These are phyloP conservation scores for Globisporangium sylvaticum DNA, from an alignment of 352 stramenopile genomes.

Conservation along the genomic window DNA sequence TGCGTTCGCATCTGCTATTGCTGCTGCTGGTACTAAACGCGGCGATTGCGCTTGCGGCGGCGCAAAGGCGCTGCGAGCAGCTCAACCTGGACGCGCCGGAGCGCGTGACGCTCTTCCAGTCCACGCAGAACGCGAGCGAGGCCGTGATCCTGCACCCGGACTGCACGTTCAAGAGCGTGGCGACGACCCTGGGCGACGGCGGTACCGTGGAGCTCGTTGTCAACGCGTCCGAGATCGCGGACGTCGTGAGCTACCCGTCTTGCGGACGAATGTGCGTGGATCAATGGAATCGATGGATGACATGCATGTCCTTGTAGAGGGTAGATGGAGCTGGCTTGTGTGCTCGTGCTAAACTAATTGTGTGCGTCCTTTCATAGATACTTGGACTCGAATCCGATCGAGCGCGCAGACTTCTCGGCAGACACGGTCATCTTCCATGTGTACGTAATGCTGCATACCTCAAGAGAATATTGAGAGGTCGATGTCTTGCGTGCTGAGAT, in stretches of 20 bases:
- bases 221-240: conserved; percentile 9
- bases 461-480: not conserved
- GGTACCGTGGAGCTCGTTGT: conserved; percentile 7
- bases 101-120: conserved; percentile 22
- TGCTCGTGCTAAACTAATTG: not conserved
- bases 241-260: conserved; percentile 14
- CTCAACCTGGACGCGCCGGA: not conserved
- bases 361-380: not conserved
- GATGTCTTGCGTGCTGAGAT: not conserved
- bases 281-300: too few relatives aligned
- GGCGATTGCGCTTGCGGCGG: not conserved
- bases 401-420: not conserved
- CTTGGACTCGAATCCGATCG: conserved; percentile 17
- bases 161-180: conserved; percentile 8
- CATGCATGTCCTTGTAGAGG: not conserved
- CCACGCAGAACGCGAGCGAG: conserved; percentile 13
- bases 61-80: conserved; percentile 5
- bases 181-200: conserved; percentile 5
- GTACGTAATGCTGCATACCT: not conserved
- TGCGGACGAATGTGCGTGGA: conserved; percentile 7
- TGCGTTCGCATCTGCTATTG: conserved; percentile 1
- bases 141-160: conserved; percentile 23
- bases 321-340: not conserved
- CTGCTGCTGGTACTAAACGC: not conserved
- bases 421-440: not conserved